phyloP scores from a whole-genome alignment of 176 grass and related monocot genomes.

The Dendrocalamus sinicus region DNA sequence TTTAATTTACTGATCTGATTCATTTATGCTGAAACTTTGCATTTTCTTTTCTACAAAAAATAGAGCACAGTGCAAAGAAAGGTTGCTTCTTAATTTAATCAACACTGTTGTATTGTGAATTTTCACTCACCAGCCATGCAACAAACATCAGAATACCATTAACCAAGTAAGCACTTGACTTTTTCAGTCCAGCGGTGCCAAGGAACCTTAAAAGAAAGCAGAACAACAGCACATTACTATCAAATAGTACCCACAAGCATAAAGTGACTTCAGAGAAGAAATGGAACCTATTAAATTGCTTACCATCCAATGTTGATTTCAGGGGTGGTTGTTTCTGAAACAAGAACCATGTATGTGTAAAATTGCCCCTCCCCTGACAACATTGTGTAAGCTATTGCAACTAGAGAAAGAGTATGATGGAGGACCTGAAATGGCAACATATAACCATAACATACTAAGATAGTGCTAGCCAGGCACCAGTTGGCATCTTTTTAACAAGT shows the following conservation, averaged over 20 bases:
- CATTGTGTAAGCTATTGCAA: constrained; percentile 89
- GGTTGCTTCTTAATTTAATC: neutral
- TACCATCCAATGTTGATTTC: constrained; percentile 95
- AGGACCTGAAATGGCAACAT: constrained; percentile 68
- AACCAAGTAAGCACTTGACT: constrained; percentile 79
- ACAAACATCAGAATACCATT: constrained; percentile 90
- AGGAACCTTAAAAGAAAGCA: constrained; percentile 77
- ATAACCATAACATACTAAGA: constrained; percentile 29
- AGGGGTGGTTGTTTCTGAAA: constrained; percentile 89
- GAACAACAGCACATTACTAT: constrained; percentile 35
- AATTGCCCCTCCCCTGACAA: constrained; percentile 87
- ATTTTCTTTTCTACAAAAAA: constrained; percentile 21
- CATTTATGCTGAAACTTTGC: neutral
- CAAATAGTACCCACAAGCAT: constrained; percentile 19
- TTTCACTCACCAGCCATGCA: constrained; percentile 75
- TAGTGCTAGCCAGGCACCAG: constrained; percentile 4
- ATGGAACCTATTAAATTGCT: constrained; percentile 21
- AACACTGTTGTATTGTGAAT: constrained; percentile 11
- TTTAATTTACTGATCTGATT: constrained; percentile 12
- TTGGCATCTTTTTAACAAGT: neutral
- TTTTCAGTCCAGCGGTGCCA: constrained; percentile 92
- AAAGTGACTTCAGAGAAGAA: neutral
- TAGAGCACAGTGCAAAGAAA: constrained; percentile 1
- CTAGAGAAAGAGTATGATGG: constrained; percentile 80
- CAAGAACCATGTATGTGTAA: constrained; percentile 90